Base-by-base conservation (phyloP, 108 stramenopile species). In the Nitzschia sp. region DNA sequence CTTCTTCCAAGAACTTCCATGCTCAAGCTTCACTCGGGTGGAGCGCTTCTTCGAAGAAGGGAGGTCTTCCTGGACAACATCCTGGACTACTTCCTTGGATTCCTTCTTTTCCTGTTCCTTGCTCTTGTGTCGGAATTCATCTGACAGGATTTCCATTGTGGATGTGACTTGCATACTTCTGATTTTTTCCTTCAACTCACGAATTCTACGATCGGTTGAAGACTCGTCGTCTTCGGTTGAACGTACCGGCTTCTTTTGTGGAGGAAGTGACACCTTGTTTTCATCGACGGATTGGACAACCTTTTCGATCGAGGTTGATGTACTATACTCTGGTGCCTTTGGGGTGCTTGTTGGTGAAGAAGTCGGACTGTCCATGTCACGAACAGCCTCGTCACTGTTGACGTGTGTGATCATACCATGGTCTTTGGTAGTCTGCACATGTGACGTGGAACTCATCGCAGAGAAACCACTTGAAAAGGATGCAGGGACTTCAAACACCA, bases 161-260 rank as follows among this genome's bases (percentile, higher is more conserved):
- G 61, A 62, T 7, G 61, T 21, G 10, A 46, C 64, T 55, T 67
- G 37, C 66, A 67, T 52, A 5, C 55, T 19, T 15, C 41, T 14
- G 24, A 67, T 67, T 17, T 41, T 67, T 42, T 55, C 41, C 41
- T 56, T 54, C 22, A 67, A 38, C 10, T 55, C 54, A 3, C 53
- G 52, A n/a, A 67, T 67, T 41, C 66, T 29, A 11, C 11, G 29
- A 22, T 67, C 54, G 3, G 66, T 52, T 15, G 66, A 44, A 1
- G 61, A 48, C 46, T 46, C 61, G 20, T 48, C 44, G 24, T 46
- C 43, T 10, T 8, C n/a, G 2, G 34, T 7, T 7, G 24, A 21
- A 20, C 2, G 11, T 25, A 54, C 53, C 1, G 19, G 15, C 21
- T 54, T 54, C 2, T 21, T 54, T 1, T 21, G 8, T 6, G 53